phyloP scores from a whole-genome alignment of 352 stramenopile species.

The Phytophthora cactorum region DNA sequence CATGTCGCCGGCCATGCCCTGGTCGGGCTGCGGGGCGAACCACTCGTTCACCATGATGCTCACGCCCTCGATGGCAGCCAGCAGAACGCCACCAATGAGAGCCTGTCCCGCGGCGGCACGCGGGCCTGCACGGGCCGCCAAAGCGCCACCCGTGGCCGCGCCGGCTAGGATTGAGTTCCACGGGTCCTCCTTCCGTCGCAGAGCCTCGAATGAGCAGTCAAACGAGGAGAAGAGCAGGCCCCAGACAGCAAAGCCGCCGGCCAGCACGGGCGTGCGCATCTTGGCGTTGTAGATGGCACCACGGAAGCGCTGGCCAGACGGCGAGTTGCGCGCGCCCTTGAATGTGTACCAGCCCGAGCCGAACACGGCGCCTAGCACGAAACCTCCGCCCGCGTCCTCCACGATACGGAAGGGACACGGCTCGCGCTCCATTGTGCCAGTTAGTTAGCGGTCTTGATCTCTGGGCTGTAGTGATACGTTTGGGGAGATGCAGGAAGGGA shows the following conservation, averaged over 20 bases:
- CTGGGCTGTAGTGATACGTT: conserved; percentile 1
- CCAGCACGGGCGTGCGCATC: conserved; percentile 94
- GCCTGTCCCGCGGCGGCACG: conserved; percentile 94
- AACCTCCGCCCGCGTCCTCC: conserved; percentile 98
- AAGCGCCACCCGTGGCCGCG: conserved; percentile 95
- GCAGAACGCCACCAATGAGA: conserved; percentile 94
- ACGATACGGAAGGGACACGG: conserved; percentile 99
- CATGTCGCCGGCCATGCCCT: conserved; percentile 50
- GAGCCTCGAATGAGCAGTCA: conserved; percentile 97
- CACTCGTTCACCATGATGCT: conserved; percentile 95
- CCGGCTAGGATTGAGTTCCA: conserved; percentile 99
- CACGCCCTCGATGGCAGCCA: conserved; percentile 97
- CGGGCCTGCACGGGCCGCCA: conserved; percentile 95
- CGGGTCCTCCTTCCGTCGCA: conserved; percentile 99
- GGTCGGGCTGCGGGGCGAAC: conserved; percentile 68
- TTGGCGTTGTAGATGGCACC: conserved; percentile 95
- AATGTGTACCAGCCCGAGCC: conserved; percentile 97
- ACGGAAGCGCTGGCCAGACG: conserved; percentile 89
- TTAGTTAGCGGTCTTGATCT: conserved; percentile 1
- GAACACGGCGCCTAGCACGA: conserved; percentile 96
- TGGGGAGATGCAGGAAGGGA: neutral
- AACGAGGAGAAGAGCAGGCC: conserved; percentile 98
- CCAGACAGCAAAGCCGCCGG: conserved; percentile 95
- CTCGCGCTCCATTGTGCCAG: conserved; percentile 84
- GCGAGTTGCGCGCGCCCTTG: conserved; percentile 95